Base-by-base conservation (phyloP, 495 filamentous ascomycete species). In the Jackrogersella multiformis region DNA sequence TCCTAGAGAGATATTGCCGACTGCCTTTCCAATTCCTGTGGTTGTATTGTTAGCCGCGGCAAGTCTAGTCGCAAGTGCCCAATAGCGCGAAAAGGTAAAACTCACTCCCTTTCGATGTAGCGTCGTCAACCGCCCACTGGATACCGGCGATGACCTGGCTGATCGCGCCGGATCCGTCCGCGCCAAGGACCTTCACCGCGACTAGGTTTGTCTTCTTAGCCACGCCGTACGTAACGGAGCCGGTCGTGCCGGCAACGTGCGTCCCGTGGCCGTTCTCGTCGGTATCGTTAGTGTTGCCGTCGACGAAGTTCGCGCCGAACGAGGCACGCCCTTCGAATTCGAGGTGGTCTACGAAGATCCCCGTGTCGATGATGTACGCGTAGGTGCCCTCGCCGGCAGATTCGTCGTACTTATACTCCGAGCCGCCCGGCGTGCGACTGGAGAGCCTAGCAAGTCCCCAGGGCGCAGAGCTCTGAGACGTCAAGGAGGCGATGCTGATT, bases 241-340 rank as follows among this genome's bases (percentile, higher is more conserved):
- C 77, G 5, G 69, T 71, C 18, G 62, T 79, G 30, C 77, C 77
- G 4, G 77, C 76, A 9, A 74, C 71, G 49, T 79, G 77, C 0
- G 78, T 81, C 12, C 72, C 72, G 64, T 78, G 76, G 15, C 76
- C 81, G 58, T 78, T 73, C 26, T 74, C 65, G 55, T 84, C 81
- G 38, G 75, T 70, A 55, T 72, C 49, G 60, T 74, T 63, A 5
- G 35, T 41, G 41, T 51, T 68, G 23, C 70, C 72, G 10, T 71
- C 61, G 39, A 70, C 66, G 24, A 74, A 70, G 74, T 85, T 87
- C 61, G 76, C 77, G 41, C 83, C 84, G 52, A 73, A 79, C 28
- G 38, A 72, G 38, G 82, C 84, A 64, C 85, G 85, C 13, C 82
- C 81, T 3, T 67, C 82, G 44, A 88, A 88, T 32, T 87, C 71